Base-by-base conservation (phyloP, 768 basidiomycete species). In the Ephemerocybe angulata region DNA sequence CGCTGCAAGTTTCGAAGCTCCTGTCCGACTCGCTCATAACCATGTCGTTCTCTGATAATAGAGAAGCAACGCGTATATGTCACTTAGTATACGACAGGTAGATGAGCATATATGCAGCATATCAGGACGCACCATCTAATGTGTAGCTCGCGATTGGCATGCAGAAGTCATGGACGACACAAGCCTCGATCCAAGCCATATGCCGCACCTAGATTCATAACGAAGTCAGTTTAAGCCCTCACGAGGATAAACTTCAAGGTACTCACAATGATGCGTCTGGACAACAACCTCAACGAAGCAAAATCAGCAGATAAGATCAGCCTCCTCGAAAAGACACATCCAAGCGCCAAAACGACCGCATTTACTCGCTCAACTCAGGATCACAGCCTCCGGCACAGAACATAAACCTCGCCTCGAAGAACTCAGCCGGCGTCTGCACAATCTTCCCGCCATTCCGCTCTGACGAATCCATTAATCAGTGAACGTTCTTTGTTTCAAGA, bases 101-200 rank as follows among this genome's bases (percentile, higher is more conserved):
- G 19, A 3, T 44, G 19, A 44, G 11, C 27, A n/a, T 48, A 48
- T 48, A 25, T 25, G 46, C 11, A 52, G 44, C 15, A 3, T 8
- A 15, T n/a, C n/a, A 27, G 21, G 50, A 60, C 59, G 1, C 33
- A 73, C 74, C 67, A 41, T 75, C 75, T 13, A 76, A 63, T 1
- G 70, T 73, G 53, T 70, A 76, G 4, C 65, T 54, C 2, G 66
- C 71, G 28, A 74, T 63, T 10, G 75, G 75, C 68, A 76, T 70
- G 4, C 63, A 37, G 46, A 74, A 73, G 13, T 67, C 55, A 49
- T 71, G 67, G 28, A 55, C 28, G 13, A 69, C 60, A 47, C 72
- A 76, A 50, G 63, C 56, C n/a, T 63, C 54, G 13, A 76, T 67
- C 75, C 75, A 76, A 10, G 55, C 54, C 3, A 69, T 68, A 54